These are phyloP conservation scores for Filobasidium wieringae DNA, from an alignment of 768 basidiomycete genomes.

Conservation along the genomic window DNA sequence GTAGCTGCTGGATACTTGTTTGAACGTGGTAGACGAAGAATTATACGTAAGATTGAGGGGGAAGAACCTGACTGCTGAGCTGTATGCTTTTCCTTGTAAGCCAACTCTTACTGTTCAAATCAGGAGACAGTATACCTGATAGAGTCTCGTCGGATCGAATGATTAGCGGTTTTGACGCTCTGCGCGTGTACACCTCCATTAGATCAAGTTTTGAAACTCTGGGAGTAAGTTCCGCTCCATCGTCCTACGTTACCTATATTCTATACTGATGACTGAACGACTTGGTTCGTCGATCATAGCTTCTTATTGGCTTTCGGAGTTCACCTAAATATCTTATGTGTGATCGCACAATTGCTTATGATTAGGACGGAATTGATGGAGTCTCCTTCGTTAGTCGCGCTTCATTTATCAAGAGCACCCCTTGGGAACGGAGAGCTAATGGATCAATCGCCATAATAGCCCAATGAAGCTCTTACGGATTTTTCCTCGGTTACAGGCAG, in stretches of 20 bases:
- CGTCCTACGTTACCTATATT: background rate
- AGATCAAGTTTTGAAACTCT: conserved; percentile 83
- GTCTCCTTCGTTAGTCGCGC: conserved; percentile 58
- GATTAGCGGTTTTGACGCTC: conserved; percentile 83
- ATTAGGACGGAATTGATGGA: conserved; percentile 84
- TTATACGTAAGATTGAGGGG: conserved; percentile 67
- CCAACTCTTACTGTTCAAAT: no score
- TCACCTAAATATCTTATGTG: conserved; percentile 89
- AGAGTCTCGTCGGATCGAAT: no score
- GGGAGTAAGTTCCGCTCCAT: conserved; percentile 49
- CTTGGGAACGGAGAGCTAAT: no score
- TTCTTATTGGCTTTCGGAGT: conserved; percentile 93
- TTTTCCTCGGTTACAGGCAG: conserved; percentile 80
- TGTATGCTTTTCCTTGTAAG: conserved; percentile 95
- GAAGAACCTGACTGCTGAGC: conserved; percentile 86
- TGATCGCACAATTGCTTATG: conserved; percentile 84
- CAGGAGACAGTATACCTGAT: no score
- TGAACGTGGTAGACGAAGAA: conserved; percentile 81
- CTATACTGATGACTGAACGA: background rate
- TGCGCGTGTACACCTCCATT: conserved; percentile 96
- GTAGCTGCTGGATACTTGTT: conserved; percentile 81
- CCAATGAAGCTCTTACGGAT: conserved; percentile 90
- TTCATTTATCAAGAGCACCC: no score
- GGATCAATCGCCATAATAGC: conserved; percentile 28
- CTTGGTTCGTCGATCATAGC: conserved; percentile 15